phyloP scores from a whole-genome alignment of 768 basidiomycete species.

The Mycena amicta region DNA sequence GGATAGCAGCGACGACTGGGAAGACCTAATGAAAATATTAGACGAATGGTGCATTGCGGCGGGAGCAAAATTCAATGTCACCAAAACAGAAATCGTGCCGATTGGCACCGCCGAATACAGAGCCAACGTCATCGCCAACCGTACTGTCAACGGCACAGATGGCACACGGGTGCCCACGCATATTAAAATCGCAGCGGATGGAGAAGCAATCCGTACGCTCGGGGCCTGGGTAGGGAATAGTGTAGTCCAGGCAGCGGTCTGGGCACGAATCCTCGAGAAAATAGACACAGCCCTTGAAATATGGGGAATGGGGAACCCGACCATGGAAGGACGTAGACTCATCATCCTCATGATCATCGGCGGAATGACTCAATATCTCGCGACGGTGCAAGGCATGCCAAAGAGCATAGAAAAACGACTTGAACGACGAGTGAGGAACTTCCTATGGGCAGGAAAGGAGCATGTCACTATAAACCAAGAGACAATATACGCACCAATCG shows the following conservation, averaged over 20 bases:
- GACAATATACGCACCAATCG: not conserved
- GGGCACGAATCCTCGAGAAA: slow-evolving; percentile 32
- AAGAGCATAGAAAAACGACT: not conserved
- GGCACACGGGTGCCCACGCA: slow-evolving; percentile 12
- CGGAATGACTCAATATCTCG: not conserved
- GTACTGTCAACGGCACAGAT: slow-evolving; percentile 3
- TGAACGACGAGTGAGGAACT: not conserved
- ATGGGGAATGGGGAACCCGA: slow-evolving; percentile 33
- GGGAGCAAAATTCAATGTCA: slow-evolving; percentile 42
- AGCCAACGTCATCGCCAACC: slow-evolving; percentile 1
- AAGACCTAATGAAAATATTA: slow-evolving; percentile 29
- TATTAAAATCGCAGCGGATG: slow-evolving; percentile 32
- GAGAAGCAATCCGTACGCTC: slow-evolving; percentile 30
- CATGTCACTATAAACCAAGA: not conserved
- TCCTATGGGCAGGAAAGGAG: not conserved
- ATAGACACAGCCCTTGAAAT: slow-evolving; percentile 21
- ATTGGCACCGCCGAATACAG: slow-evolving; percentile 30
- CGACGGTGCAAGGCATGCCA: not conserved
- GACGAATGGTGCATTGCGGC: slow-evolving; percentile 41
- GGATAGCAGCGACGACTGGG: slow-evolving; percentile 28
- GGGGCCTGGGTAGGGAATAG: slow-evolving; percentile 37
- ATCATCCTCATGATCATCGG: slow-evolving; percentile 28
- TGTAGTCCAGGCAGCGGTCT: slow-evolving; percentile 23
- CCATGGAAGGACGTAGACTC: slow-evolving; percentile 29
- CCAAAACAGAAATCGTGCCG: slow-evolving; percentile 43